phyloP scores from a whole-genome alignment of 2,329 filamentous ascomycete species.

The Alternaria longipes region DNA sequence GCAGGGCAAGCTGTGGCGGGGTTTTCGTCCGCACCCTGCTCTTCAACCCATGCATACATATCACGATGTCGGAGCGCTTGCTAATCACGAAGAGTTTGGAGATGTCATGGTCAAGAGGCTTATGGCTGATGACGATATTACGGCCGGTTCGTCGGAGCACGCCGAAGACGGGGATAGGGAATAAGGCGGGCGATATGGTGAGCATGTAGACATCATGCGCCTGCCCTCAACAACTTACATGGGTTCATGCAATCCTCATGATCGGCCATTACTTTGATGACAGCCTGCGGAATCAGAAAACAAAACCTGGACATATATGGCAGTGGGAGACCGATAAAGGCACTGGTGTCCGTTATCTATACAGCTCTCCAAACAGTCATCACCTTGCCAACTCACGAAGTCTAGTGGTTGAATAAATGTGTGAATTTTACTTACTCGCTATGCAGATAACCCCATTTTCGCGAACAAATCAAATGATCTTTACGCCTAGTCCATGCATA shows the following conservation, averaged over 20 bases:
- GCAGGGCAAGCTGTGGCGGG: background rate
- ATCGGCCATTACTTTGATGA: background rate
- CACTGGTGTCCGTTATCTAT: background rate
- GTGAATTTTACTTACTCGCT: background rate
- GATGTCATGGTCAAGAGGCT: background rate
- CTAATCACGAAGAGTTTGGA: background rate
- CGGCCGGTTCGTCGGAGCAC: background rate
- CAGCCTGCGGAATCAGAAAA: background rate
- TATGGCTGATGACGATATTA: background rate
- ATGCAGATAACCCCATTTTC: background rate
- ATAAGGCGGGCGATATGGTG: background rate
- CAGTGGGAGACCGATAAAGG: background rate
- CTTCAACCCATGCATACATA: background rate
- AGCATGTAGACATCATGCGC: background rate
- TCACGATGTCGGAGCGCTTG: background rate
- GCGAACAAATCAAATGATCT: background rate
- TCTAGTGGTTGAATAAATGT: background rate
- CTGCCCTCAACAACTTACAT: background rate
- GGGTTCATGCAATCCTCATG: background rate
- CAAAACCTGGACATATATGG: background rate
- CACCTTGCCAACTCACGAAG: too few relatives aligned
- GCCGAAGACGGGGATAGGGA: background rate
- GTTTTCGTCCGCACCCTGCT: background rate
- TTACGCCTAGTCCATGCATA: constrained; percentile 2
- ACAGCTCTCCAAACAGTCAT: background rate